phyloP scores from a whole-genome alignment of 805 yeast species.

The Ogataea saltuana region DNA sequence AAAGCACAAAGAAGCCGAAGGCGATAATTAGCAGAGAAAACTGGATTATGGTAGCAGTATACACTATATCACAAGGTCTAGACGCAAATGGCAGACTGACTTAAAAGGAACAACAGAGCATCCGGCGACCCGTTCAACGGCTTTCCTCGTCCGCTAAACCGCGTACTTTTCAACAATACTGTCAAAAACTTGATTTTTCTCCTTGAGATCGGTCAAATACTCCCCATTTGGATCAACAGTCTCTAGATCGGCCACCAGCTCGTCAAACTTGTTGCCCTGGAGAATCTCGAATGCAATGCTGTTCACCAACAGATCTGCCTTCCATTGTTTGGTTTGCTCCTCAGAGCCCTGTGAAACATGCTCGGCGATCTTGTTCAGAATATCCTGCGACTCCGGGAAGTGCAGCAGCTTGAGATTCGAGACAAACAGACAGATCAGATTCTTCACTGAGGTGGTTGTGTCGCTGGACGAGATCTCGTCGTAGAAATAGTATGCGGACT shows the following conservation, averaged over 20 bases:
- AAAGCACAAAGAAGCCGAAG: too few relatives aligned
- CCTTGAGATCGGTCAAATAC: slow-evolving; percentile 56
- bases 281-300: slow-evolving; percentile 63
- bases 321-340: slow-evolving; percentile 23
- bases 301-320: slow-evolving; percentile 58
- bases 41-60: too few relatives aligned
- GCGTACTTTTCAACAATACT: slow-evolving; percentile 62
- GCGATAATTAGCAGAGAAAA: neutral
- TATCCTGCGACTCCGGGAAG: slow-evolving; percentile 77
- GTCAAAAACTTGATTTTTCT: slow-evolving; percentile 66
- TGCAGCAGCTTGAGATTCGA: slow-evolving; percentile 79
- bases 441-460: slow-evolving; percentile 42
- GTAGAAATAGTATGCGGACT: slow-evolving; percentile 59
- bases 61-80: too few relatives aligned
- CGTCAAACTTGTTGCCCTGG: slow-evolving; percentile 40
- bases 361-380: slow-evolving; percentile 45
- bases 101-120: too few relatives aligned
- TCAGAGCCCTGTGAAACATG: slow-evolving; percentile 9
- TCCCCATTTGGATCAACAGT: slow-evolving; percentile 48
- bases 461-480: slow-evolving; percentile 77
- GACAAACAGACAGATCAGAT: slow-evolving; percentile 64
- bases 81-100: too few relatives aligned
- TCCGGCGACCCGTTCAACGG: neutral
- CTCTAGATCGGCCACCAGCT: slow-evolving; percentile 41
- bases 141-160: slow-evolving; percentile 7